Base-by-base conservation (phyloP, 1,139 yeast genomes). In the Kodamaea plutei region DNA sequence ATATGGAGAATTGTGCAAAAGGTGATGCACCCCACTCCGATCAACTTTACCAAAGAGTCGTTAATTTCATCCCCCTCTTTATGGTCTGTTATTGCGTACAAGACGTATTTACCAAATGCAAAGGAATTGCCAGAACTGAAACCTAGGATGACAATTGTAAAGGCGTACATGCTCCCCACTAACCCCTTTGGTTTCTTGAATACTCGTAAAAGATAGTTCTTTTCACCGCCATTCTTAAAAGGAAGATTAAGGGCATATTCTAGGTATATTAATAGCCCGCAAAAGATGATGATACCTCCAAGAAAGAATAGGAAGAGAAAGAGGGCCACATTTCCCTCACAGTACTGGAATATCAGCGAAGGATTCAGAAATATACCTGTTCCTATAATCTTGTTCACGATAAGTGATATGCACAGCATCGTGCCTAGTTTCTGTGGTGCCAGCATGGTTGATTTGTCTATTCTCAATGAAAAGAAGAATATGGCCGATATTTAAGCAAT, bases 321-420 rank as follows among this genome's bases (percentile, higher is more conserved):
- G 3, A 64, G 42, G 1, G 67, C 65, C 5, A 68, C 64, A 27
- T 65, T 64, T 2, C 76, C 76, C 25, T 61, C 54, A 26, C 68
- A 53, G 36, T 64, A 65, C 30, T 61, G 60, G 39, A 64, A 66
- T 13, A 70, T 68, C 26, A 70, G 60, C 2, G 73, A 59, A 0
- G 76, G 76, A 10, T 72, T 69, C 52, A 64, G 64, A 43, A 68
- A 70, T 16, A 70, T 68, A 1, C 76, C 76, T 0, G 76, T 70
- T 0, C 76, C 76, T 5, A 70, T 61, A 69, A 70, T 70, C 41
- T 69, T 70, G 47, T 70, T 70, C 36, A 69, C 66, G 24, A 69
- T 69, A 19, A 70, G 56, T 4, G 66, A 54, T 29, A 52, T 47
- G 36, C 56, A 52, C 29, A 54, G 49, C 8, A 52, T 40, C 15